Evolutionary conservation across 2,329 filamentous ascomycete genomes (phyloP), one percentile per base, ranked within the genome.

Genomic region (Myriangium duriaei): DNA sequence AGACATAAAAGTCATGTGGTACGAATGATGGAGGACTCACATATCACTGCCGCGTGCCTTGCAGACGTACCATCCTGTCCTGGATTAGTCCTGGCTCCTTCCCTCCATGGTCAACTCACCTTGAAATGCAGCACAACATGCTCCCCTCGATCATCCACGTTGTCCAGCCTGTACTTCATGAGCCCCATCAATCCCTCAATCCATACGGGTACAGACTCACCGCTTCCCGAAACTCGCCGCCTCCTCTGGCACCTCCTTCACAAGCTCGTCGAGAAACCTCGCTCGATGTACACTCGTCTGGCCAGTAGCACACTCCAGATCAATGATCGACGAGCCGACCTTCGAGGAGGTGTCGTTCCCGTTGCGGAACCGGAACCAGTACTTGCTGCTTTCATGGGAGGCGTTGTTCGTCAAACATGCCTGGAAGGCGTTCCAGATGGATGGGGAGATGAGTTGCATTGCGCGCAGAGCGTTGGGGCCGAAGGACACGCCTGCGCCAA

Each of bases 401-500:
- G 45, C 45, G 40, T 64, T 64, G 17, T 46, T 48, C 4, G 61
- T 64, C 16, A 32, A 36, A 32, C 31, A 34, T 12, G 30, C 30
- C n/a, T 40, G 21, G 12, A 39, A 40, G 2, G 59, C 60, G 9
- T 51, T 51, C 17, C 49, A 43, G 18, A 65, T 51, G 5, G 53
- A 53, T 1, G 69, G 68, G 19, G 67, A 64, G 37, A 75, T 67
- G 7, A 68, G 54, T 6, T 57, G 54, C 62, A 76, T 68, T 4
- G 71, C 68, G 11, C 64, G 63, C 18, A 64, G 59, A 5, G 69
- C 65, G 42, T 72, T 72, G 32, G 71, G 68, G 1, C 69, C 69
- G 15, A 76, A 63, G 3, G 64, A 64, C 4, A 75, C 60, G 6
- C 71, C 72, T 3, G 70, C 68, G 3, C 72, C 71, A 16, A 75